Evolutionary conservation across 805 yeast genomes (phyloP).

Genomic region (Ogataea haglerorum): DNA sequence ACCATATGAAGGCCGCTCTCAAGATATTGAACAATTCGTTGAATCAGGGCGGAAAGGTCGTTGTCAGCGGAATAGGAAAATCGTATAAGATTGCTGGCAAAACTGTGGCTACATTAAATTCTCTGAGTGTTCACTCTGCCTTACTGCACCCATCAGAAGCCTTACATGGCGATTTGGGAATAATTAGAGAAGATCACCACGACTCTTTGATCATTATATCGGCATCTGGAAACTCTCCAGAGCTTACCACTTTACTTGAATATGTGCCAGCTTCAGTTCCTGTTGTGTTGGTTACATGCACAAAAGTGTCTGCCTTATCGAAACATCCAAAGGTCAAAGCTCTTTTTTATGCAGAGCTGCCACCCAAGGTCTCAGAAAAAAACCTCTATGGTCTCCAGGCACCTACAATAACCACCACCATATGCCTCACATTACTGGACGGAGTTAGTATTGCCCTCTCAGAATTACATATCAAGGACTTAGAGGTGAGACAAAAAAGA

Average conservation of each 20-base stretch:
- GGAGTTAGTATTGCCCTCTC: slow-evolving; percentile 71
- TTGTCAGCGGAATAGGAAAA: slow-evolving; percentile 82
- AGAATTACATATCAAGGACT: slow-evolving; percentile 61
- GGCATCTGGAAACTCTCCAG: slow-evolving; percentile 83
- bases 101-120: slow-evolving; percentile 77
- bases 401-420: slow-evolving; percentile 81
- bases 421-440: slow-evolving; percentile 73
- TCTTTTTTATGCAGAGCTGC: slow-evolving; percentile 60
- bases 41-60: slow-evolving; percentile 59
- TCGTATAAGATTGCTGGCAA: slow-evolving; percentile 76
- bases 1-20: slow-evolving; percentile 42
- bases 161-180: slow-evolving; percentile 85
- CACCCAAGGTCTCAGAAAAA: slow-evolving; percentile 54
- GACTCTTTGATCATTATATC: slow-evolving; percentile 65
- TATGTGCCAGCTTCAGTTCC: slow-evolving; percentile 55
- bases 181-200: slow-evolving; percentile 49
- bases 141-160: slow-evolving; percentile 83
- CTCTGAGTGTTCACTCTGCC: slow-evolving; percentile 67
- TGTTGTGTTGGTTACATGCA: slow-evolving; percentile 61
- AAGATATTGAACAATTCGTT: slow-evolving; percentile 41
- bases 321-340: slow-evolving; percentile 46
- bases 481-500: slow-evolving; percentile 45
- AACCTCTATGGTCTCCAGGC: slow-evolving; percentile 77
- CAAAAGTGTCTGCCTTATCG: slow-evolving; percentile 53
- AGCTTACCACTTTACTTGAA: slow-evolving; percentile 54